A percentile compares a stretch with the other conserved stretches of the same genome.
phyloP scores from a whole-genome alignment of 305 asterid species.

The Striga hermonthica region DNA sequence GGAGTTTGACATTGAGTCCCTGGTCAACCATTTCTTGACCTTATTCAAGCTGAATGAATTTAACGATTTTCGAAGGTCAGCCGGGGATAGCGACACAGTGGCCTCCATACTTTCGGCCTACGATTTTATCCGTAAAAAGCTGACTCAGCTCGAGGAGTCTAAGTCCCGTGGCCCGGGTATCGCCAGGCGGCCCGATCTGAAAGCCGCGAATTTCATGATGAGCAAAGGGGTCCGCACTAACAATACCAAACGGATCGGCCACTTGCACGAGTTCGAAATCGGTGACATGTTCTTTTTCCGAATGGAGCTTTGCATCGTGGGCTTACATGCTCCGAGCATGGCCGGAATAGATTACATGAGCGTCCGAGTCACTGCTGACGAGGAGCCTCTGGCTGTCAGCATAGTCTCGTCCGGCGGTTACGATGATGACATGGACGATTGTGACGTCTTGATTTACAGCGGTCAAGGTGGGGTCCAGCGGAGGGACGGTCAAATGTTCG shows the following conservation, averaged over 20 bases:
- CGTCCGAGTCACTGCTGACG: conserved; percentile 50
- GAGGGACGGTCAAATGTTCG: conserved; percentile 66
- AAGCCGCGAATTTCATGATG: conserved; percentile 64
- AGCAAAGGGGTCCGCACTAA: conserved; percentile 69
- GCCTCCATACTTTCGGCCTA: conserved; percentile 45
- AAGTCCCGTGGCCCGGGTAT: conserved; percentile 43
- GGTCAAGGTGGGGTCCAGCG: conserved; percentile 88
- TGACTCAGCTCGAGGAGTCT: conserved; percentile 62
- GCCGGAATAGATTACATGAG: conserved; percentile 87
- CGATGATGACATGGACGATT: conserved; percentile 63
- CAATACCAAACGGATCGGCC: conserved; percentile 58
- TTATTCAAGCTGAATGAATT: conserved; percentile 49
- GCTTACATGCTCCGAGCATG: conserved; percentile 85
- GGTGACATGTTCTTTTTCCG: conserved; percentile 88
- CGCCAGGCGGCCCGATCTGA: conserved; percentile 69
- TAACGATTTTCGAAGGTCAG: conserved; percentile 48
- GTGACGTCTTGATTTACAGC: conserved; percentile 64
- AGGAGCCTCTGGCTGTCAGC: conserved; percentile 86
- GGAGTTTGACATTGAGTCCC: conserved; percentile 44
- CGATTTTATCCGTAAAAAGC: conserved; percentile 53
- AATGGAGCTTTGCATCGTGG: conserved; percentile 81
- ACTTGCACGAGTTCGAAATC: conserved; percentile 68
- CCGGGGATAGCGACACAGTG: conserved; percentile 54
- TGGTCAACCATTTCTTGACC: conserved; percentile 40
- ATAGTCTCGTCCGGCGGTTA: conserved; percentile 93